Evolutionary conservation across 768 basidiomycete genomes (phyloP).

Genomic region (Boletus bicolor): DNA sequence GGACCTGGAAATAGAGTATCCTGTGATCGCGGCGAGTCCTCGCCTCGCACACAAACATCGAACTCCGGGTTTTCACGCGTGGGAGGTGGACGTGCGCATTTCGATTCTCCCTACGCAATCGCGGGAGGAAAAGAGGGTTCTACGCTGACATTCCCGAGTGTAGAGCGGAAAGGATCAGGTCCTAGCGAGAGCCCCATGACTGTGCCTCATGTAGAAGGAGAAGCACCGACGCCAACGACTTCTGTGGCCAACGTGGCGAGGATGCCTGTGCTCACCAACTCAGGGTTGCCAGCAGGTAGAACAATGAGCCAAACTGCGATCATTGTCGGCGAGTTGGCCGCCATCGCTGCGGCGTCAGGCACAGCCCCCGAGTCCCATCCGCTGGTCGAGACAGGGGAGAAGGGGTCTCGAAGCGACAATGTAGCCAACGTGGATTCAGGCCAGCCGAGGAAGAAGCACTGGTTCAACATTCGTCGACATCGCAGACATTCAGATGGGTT

Average conservation of each 20-base stretch:
- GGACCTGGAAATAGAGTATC: constrained; percentile 31
- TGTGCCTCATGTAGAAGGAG: constrained; percentile 35
- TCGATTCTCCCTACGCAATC: constrained; percentile 82
- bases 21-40: constrained; percentile 25
- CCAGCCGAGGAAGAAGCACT: constrained; percentile 62
- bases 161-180: constrained; percentile 41
- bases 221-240: constrained; percentile 50
- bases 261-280: constrained; percentile 32
- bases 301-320: constrained; percentile 83
- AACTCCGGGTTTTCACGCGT: constrained; percentile 79
- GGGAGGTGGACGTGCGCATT: constrained; percentile 84
- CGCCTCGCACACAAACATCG: constrained; percentile 28
- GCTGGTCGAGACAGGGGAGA: constrained; percentile 18
- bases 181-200: constrained; percentile 21
- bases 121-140: constrained; percentile 46
- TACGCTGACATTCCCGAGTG: constrained; percentile 64
- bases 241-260: constrained; percentile 46
- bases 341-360: constrained; percentile 20
- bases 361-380: constrained; percentile 20
- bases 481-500: constrained; percentile 60
- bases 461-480: constrained; percentile 62
- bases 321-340: constrained; percentile 58
- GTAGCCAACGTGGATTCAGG: constrained; percentile 38
- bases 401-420: constrained; percentile 17
- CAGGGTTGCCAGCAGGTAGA: constrained; percentile 55